A percentile compares a stretch with the other conserved stretches of the same genome.
These are phyloP conservation scores for Opeltia flavorubescens DNA, from an alignment of 495 filamentous ascomycete species.

Conservation along the genomic window DNA sequence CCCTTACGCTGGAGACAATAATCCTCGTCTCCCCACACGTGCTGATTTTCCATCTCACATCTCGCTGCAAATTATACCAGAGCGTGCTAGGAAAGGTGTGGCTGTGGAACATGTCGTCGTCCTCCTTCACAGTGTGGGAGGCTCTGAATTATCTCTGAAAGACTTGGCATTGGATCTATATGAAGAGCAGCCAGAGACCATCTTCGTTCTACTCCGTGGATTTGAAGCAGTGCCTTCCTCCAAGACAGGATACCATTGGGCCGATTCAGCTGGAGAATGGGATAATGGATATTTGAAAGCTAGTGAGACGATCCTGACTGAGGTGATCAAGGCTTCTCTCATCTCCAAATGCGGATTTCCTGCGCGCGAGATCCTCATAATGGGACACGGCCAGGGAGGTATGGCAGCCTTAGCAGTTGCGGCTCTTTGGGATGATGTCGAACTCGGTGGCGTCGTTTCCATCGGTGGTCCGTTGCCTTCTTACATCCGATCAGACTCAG, in stretches of 20 bases:
- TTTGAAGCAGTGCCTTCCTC: neutral
- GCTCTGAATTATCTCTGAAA: neutral
- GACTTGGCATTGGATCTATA: neutral
- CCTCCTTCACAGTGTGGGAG: neutral
- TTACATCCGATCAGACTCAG: neutral
- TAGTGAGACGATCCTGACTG: slow-evolving; percentile 3
- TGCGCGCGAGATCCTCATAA: slow-evolving; percentile 50
- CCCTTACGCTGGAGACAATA: neutral
- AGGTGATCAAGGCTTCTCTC: slow-evolving; percentile 45
- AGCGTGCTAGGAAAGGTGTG: too few relatives aligned
- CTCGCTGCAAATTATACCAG: too few relatives aligned
- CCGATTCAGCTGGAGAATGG: neutral
- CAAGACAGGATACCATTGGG: neutral
- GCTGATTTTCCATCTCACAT: neutral
- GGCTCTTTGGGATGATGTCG: neutral
- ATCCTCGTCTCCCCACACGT: neutral
- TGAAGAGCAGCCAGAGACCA: neutral
- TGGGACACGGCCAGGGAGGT: slow-evolving; percentile 79
- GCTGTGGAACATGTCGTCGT: neutral
- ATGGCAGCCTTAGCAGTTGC: slow-evolving; percentile 53
- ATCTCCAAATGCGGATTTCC: slow-evolving; percentile 55
- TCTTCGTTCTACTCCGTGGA: neutral
- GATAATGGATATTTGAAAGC: neutral
- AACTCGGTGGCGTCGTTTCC: neutral
- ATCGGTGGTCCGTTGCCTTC: neutral